These are phyloP conservation scores for Vaccinium corymbosum DNA, from an alignment of 148 eudicot species.

Conservation along the genomic window DNA sequence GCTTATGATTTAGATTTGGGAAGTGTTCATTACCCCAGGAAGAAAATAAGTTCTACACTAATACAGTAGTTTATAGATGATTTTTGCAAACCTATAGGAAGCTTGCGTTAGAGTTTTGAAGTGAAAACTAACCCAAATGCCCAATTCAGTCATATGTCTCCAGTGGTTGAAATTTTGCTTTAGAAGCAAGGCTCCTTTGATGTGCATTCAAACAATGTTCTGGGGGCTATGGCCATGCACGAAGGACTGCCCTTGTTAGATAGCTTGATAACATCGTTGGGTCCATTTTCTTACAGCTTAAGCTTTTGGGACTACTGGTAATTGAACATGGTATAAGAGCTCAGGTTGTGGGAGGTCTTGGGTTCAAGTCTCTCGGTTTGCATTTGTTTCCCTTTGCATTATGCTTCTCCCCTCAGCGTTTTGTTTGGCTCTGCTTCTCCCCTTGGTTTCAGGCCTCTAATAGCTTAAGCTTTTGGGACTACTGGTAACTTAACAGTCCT, in stretches of 20 bases:
- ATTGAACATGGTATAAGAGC: too few relatives aligned
- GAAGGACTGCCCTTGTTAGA: background rate
- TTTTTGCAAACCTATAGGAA: slow-evolving; percentile 2
- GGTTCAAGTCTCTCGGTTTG: too few relatives aligned
- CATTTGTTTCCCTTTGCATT: too few relatives aligned
- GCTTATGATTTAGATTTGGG: background rate
- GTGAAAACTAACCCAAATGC: background rate
- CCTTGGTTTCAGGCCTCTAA: too few relatives aligned
- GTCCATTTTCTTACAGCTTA: too few relatives aligned
- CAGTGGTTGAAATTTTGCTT: background rate
- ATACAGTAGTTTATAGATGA: background rate
- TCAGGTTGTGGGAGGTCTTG: too few relatives aligned
- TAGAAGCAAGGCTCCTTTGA: slow-evolving; percentile 4
- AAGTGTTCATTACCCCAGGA: background rate
- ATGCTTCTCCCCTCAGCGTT: too few relatives aligned
- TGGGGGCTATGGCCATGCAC: background rate
- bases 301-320: too few relatives aligned
- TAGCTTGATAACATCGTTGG: too few relatives aligned
- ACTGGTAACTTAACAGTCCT: too few relatives aligned
- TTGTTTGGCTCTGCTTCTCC: too few relatives aligned
- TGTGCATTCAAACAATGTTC: background rate
- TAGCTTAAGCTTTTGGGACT: too few relatives aligned
- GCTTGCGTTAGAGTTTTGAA: background rate
- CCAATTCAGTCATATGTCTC: background rate
- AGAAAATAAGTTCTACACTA: background rate